Evolutionary conservation across 2,329 filamentous ascomycete genomes (phyloP).

Genomic region (Colletotrichum costaricense): DNA sequence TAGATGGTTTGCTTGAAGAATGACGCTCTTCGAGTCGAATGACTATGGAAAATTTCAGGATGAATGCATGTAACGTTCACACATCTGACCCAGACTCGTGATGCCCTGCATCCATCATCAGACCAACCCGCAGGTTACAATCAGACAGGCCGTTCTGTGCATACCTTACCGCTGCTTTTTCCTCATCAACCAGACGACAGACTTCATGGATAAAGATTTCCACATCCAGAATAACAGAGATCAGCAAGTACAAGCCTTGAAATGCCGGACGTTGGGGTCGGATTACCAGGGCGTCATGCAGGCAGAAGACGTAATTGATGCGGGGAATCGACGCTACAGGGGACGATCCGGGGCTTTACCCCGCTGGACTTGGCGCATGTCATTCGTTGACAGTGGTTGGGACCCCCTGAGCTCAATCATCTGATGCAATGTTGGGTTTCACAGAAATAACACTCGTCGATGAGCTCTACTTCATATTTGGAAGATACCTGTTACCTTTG

Average conservation of each 20-base stretch:
- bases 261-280: not conserved
- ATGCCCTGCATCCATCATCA: not conserved
- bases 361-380: slow-evolving; percentile 30
- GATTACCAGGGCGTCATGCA: not conserved
- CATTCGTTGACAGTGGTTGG: slow-evolving; percentile 3
- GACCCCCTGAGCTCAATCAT: not conserved
- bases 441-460: not conserved
- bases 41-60: not conserved
- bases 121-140: not conserved
- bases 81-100: not conserved
- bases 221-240: not conserved
- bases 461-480: slow-evolving; percentile 8
- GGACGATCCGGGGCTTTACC: not conserved
- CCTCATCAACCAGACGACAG: not conserved
- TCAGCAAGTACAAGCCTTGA: not conserved
- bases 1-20: not conserved
- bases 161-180: not conserved
- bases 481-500: not conserved
- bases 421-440: slow-evolving; percentile 19
- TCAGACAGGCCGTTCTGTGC: not conserved
- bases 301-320: slow-evolving; percentile 17
- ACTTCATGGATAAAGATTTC: not conserved
- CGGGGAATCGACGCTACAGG: slow-evolving; percentile 24
- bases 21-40: not conserved
- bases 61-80: not conserved